Evolutionary conservation across 129 eudicot genomes (phyloP).

Genomic region (Saussurea involucrata): DNA sequence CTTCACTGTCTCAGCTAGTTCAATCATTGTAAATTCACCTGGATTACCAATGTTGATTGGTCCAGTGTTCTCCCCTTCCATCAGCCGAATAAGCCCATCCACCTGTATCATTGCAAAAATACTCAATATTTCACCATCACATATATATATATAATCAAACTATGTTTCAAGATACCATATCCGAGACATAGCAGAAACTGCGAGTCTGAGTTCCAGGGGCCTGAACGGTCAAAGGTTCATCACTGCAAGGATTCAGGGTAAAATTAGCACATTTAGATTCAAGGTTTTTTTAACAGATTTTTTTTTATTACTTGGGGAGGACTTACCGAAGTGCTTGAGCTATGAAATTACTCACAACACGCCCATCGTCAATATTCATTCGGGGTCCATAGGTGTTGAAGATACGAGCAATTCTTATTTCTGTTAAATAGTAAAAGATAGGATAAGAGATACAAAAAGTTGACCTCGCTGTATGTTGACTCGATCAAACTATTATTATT

Average conservation of each 20-base stretch:
- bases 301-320: not conserved
- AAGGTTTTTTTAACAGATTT: not conserved
- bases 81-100: slow-evolving; percentile 75
- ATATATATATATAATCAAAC: not conserved
- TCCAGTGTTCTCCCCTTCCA: slow-evolving; percentile 85
- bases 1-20: slow-evolving; percentile 77
- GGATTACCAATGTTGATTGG: slow-evolving; percentile 90
- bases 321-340: slow-evolving; percentile 81
- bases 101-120: slow-evolving; percentile 38
- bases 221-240: slow-evolving; percentile 81
- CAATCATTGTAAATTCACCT: slow-evolving; percentile 88
- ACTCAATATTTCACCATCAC: slow-evolving; percentile 1
- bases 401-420: slow-evolving; percentile 74
- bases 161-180: slow-evolving; percentile 34
- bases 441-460: not conserved
- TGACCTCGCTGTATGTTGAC: not conserved
- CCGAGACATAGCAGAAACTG: slow-evolving; percentile 84
- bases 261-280: not conserved
- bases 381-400: slow-evolving; percentile 90
- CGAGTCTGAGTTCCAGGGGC: slow-evolving; percentile 80
- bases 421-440: slow-evolving; percentile 17
- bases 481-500: slow-evolving; percentile 10
- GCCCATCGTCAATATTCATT: slow-evolving; percentile 87
- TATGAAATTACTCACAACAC: slow-evolving; percentile 85
- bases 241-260: slow-evolving; percentile 32